Evolutionary conservation across 2,329 filamentous ascomycete genomes (phyloP), one percentile per base, ranked within the genome.

Genomic region (Paecilomyces fulvus): DNA sequence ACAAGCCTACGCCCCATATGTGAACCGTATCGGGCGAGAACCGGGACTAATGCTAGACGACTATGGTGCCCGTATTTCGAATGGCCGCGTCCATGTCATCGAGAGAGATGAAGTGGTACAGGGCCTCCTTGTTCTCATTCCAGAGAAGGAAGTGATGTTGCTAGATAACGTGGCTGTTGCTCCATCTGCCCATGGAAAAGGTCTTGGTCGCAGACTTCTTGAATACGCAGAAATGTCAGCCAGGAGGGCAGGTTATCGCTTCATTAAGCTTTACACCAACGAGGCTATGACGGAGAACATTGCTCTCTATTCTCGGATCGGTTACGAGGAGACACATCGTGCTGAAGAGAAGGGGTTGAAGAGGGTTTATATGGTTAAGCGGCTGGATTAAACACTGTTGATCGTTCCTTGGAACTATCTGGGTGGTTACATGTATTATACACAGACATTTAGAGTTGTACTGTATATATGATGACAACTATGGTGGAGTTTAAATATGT

Each of bases 231-330:
- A 37, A 37, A 5, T 6, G n/a, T 6, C 33, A n/a, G 33, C 33
- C 33, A 37, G 7, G 33, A 37, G n/a, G 11, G 12, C 12, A 37
- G 33, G 12, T 10, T n/a, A 37, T 6, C 12, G 12, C 12, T 10
- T 49, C 9, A 54, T 30, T n/a, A 37, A 37, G 33, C 11, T 37
- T 8, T 37, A 37, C n/a, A 37, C 33, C 10, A 20, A 25, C 25
- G 30, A 59, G 57, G 9, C 48, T 20, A 52, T 59, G 58, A 49
- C 49, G 52, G 31, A 46, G 55, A 43, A 59, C 54, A 49, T 58
- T 14, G 33, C 53, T 30, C 14, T 51, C 56, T 60, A 54, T 53
- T 56, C 37, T 30, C 51, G 30, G 33, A 12, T 37, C n/a, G 33
- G 33, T 12, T 37, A 37, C 7, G 6, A 14, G 12, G 33, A 37